phyloP scores from a whole-genome alignment of 2,329 filamentous ascomycete species.

The Beauveria sp. region DNA sequence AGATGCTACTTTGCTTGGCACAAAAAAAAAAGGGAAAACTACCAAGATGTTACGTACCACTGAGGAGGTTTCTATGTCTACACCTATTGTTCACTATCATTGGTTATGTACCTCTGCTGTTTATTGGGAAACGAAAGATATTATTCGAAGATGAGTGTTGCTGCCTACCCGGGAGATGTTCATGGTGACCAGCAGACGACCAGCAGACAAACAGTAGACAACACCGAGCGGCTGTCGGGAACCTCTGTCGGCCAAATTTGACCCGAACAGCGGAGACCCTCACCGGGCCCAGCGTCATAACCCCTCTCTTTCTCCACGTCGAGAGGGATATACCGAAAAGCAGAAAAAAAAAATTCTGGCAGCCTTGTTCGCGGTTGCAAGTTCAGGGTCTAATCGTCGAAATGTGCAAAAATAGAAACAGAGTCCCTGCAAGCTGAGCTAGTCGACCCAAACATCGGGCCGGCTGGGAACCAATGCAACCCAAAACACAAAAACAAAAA shows the following conservation, averaged over 20 bases:
- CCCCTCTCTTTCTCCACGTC: neutral
- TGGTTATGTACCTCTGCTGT: no score
- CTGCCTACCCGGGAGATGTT: neutral
- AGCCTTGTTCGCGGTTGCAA: neutral
- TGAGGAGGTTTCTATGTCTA: neutral
- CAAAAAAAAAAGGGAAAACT: no score
- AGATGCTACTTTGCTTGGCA: neutral
- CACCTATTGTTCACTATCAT: neutral
- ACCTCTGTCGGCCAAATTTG: neutral
- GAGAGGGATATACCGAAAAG: neutral
- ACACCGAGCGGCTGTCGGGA: no score
- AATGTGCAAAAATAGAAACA: neutral
- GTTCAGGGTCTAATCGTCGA: neutral
- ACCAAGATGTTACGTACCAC: neutral
- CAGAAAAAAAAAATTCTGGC: neutral
- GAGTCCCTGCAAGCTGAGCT: neutral
- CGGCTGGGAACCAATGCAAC: neutral
- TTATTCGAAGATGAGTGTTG: no score
- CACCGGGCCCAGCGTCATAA: neutral
- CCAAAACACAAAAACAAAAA: neutral
- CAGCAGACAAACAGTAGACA: neutral
- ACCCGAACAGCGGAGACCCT: neutral
- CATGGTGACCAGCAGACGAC: neutral
- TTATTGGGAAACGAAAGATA: neutral
- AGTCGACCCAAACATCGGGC: neutral